These are phyloP conservation scores for Apiotrichum sp. DNA, from an alignment of 1,284 basidiomycete genomes.

Conservation along the genomic window DNA sequence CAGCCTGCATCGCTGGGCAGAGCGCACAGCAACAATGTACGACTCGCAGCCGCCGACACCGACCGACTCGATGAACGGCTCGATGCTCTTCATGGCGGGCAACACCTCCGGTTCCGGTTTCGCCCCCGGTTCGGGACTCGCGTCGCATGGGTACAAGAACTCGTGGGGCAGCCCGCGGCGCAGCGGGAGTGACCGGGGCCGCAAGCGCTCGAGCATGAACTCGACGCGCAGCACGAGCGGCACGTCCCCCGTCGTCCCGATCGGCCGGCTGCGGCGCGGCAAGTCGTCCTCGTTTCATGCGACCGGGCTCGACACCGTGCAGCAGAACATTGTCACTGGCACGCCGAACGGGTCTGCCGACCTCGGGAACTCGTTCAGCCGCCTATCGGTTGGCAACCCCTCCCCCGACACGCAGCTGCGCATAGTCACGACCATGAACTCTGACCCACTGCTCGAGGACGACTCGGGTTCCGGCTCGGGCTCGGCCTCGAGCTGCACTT, in stretches of 20 bases:
- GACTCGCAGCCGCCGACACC: conserved; percentile 16
- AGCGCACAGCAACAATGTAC: conserved; percentile 16
- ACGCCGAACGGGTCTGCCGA: not conserved
- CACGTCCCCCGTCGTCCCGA: not conserved
- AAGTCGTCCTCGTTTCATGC: conserved; percentile 23
- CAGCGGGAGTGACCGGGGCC: not conserved
- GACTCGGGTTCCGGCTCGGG: conserved; percentile 9
- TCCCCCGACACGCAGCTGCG: not conserved
- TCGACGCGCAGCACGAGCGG: not conserved
- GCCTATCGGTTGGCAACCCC: not conserved
- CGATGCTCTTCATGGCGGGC: not conserved
- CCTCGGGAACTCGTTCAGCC: too few species aligned
- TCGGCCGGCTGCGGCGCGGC: conserved; percentile 14
- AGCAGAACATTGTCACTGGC: not conserved
- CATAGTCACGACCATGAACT: not conserved
- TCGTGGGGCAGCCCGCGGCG: not conserved
- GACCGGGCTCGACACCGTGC: not conserved
- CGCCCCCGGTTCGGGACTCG: conserved; percentile 2
- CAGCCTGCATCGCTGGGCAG: conserved; percentile 36
- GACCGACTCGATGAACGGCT: not conserved
- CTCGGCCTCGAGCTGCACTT: not conserved
- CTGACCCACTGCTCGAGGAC: not conserved
- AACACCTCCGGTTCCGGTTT: not conserved
- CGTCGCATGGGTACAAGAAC: not conserved
- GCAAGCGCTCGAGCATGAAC: not conserved